Evolutionary conservation across 2,329 filamentous ascomycete species (phyloP).

Genomic region (Aspergillus sp.): DNA sequence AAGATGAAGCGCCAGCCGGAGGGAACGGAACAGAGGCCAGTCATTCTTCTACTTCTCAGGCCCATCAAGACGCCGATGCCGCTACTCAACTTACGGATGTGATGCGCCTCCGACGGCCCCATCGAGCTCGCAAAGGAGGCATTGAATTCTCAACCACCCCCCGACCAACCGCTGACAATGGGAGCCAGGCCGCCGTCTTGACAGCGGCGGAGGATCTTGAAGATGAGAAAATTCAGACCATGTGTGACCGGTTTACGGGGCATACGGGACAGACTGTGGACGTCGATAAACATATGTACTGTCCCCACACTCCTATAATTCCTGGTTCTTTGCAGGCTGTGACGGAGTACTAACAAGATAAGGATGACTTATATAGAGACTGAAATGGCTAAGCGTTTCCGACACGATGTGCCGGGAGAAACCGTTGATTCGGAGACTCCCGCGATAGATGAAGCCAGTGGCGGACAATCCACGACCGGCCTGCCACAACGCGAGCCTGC

Average conservation of each 20-base stretch:
- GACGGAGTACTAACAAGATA: slow-evolving; percentile 51
- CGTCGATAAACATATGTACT: slow-evolving; percentile 62
- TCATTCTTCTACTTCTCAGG: slow-evolving; percentile 5
- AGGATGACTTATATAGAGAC: slow-evolving; percentile 66
- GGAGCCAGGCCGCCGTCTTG: slow-evolving; percentile 17
- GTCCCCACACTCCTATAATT: slow-evolving; percentile 9
- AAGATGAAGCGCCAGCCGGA: slow-evolving; percentile 6
- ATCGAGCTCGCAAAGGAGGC: slow-evolving; percentile 36
- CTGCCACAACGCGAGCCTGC: slow-evolving; percentile 43
- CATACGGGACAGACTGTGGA: slow-evolving; percentile 57
- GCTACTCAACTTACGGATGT: slow-evolving; percentile 24
- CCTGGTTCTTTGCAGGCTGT: too few relatives aligned
- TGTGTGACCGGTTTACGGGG: slow-evolving; percentile 51
- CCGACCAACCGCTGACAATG: slow-evolving; percentile 15
- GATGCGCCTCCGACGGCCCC: slow-evolving; percentile 34
- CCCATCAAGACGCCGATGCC: slow-evolving; percentile 12
- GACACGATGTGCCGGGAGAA: slow-evolving; percentile 16
- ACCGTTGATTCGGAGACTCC: slow-evolving; percentile 3
- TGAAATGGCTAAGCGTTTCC: slow-evolving; percentile 55
- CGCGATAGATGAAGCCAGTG: slow-evolving; percentile 6
- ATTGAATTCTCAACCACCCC: slow-evolving; percentile 41
- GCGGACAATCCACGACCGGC: slow-evolving; percentile 13
- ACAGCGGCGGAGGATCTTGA: slow-evolving; percentile 27
- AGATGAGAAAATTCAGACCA: slow-evolving; percentile 33
- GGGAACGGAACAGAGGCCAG: slow-evolving; percentile 6